Conservation (phyloP, 2,329 filamentous ascomycete species). For the Elsinoe ampelina region DNA sequence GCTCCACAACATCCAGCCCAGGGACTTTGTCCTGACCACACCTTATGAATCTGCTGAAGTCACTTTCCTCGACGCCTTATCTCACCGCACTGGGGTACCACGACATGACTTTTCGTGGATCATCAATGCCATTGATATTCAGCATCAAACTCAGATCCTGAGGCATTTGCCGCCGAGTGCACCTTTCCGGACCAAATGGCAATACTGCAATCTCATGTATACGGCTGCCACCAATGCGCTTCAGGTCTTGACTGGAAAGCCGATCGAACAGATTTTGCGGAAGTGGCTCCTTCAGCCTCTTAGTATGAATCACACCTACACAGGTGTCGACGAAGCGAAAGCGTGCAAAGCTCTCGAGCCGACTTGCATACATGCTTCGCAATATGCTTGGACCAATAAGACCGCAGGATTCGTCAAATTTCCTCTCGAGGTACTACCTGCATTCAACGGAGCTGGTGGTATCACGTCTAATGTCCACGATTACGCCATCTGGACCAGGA, state of each 20-base stretch:
- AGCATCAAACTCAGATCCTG: slow-evolving; percentile 33
- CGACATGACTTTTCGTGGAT: slow-evolving; percentile 24
- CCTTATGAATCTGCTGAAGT: slow-evolving; percentile 20
- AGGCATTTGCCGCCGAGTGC: slow-evolving; percentile 33
- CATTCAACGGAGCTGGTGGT: slow-evolving; percentile 20
- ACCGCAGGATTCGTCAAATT: slow-evolving; percentile 12
- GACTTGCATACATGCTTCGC: slow-evolving; percentile 17
- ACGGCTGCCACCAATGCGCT: slow-evolving; percentile 39
- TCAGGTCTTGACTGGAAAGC: slow-evolving; percentile 33
- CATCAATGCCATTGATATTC: slow-evolving; percentile 22
- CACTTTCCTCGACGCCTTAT: slow-evolving; percentile 28
- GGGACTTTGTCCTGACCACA: slow-evolving; percentile 28
- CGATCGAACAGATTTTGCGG: slow-evolving; percentile 27
- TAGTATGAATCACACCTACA: slow-evolving; percentile 33
- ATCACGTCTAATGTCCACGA: slow-evolving; percentile 40
- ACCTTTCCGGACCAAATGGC: slow-evolving; percentile 33
- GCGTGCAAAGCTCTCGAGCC: slow-evolving; percentile 13
- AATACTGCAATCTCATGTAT: slow-evolving; percentile 49
- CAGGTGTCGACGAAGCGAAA: slow-evolving; percentile 29
- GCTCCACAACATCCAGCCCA: slow-evolving; percentile 27
- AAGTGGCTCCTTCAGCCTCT: slow-evolving; percentile 33
- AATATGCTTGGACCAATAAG: slow-evolving; percentile 21
- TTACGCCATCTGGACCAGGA: slow-evolving; percentile 44
- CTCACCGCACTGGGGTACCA: slow-evolving; percentile 30
- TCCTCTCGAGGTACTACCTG: slow-evolving; percentile 15